These are phyloP conservation scores for Nematocida sp. DNA, from an alignment of 371 early-diverging fungal genomes.

Conservation along the genomic window DNA sequence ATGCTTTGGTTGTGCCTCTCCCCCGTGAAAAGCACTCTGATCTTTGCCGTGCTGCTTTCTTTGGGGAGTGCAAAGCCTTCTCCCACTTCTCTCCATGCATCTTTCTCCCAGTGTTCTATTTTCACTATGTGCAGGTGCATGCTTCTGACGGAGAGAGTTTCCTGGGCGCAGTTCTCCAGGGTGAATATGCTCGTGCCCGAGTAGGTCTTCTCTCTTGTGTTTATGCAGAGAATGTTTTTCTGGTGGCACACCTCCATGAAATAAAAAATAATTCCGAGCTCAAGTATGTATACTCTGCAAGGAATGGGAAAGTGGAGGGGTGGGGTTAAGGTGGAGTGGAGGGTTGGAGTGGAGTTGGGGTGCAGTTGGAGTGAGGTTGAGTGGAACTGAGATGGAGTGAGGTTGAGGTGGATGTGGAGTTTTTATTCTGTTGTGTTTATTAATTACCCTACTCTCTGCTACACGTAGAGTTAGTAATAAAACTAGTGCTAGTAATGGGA, in stretches of 20 bases:
- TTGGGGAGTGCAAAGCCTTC: background rate
- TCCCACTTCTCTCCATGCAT: background rate
- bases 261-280: constrained; percentile 21
- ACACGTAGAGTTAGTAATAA: too few species aligned
- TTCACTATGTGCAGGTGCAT: constrained; percentile 17
- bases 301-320: too few species aligned
- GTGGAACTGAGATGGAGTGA: too few species aligned
- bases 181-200: constrained; percentile 38
- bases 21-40: constrained; percentile 16
- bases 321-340: too few species aligned
- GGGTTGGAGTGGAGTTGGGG: too few species aligned
- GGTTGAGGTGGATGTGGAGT: too few species aligned
- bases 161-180: background rate
- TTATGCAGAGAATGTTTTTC: constrained; percentile 41
- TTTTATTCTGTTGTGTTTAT: too few species aligned
- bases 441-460: too few species aligned
- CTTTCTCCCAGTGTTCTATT: constrained; percentile 1
- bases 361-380: too few species aligned
- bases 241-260: constrained; percentile 38
- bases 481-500: too few species aligned
- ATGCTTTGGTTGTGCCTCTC: constrained; percentile 16
- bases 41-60: background rate
- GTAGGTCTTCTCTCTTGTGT: constrained; percentile 1
- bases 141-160: background rate
- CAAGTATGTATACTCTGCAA: too few species aligned